phyloP scores from a whole-genome alignment of 345 rosid species.

The Eucalyptus lansdowneana region DNA sequence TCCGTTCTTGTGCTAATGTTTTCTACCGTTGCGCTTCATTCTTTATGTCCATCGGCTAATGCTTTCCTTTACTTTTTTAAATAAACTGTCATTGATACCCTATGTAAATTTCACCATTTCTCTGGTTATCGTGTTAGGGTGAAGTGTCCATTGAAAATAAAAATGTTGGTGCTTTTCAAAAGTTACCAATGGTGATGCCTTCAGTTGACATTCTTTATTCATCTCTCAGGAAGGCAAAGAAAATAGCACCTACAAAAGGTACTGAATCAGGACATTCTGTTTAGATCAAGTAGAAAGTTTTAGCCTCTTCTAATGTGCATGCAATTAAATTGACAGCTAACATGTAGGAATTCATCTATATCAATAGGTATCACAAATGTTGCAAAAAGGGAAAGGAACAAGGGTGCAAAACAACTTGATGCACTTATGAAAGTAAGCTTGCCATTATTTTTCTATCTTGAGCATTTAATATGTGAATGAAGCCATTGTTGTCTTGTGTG shows the following conservation, averaged over 20 bases:
- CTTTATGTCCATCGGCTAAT: not conserved
- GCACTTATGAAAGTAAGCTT: constrained; percentile 80
- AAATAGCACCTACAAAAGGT: constrained; percentile 82
- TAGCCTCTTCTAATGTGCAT: not conserved
- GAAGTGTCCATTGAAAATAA: constrained; percentile 11
- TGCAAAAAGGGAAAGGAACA: constrained; percentile 85
- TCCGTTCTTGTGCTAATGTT: not conserved
- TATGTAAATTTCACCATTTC: not conserved
- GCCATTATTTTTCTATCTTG: not conserved
- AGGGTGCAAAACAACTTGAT: constrained; percentile 96
- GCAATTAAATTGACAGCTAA: not conserved
- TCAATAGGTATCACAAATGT: constrained; percentile 76
- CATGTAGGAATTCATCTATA: not conserved
- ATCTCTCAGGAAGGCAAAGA: constrained; percentile 63
- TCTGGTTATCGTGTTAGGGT: constrained; percentile 24
- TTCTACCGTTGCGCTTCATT: not conserved
- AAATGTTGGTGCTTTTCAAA: constrained; percentile 83
- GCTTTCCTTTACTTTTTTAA: not conserved
- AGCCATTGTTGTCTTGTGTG: not conserved
- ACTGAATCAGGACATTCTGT: not conserved
- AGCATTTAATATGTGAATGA: not conserved
- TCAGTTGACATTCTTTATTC: constrained; percentile 69
- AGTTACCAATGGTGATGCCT: constrained; percentile 94
- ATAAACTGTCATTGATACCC: not conserved
- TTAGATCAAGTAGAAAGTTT: not conserved